Evolutionary conservation across 2,329 filamentous ascomycete genomes (phyloP), one percentile per base, ranked within the genome.

Genomic region (Sphaceloma murrayae): DNA sequence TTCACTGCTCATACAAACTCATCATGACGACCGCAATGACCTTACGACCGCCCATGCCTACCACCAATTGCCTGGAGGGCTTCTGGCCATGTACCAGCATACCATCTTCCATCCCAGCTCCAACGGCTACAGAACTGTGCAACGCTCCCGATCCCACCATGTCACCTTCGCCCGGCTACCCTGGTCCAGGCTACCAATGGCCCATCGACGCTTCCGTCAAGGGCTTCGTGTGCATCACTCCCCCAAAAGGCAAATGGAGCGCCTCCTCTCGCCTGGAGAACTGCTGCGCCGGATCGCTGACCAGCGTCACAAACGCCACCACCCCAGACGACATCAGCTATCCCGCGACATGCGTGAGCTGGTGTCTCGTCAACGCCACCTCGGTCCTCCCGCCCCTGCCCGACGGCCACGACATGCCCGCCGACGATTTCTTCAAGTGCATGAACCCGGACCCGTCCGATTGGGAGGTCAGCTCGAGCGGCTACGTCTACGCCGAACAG

Each of bases 301-400:
- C 10, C 31, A 45, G 18, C 7, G 32, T 36, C 2, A 34, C 42
- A 18, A 22, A 45, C 19, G 16, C 21, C n/a, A 45, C 31, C 5
- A 19, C 21, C 13, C 42, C 42, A 2, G 31, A 34, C 31, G 42
- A 45, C 22, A 29, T 45, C 31, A 45, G 31, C 42, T 45, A 45
- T 13, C 42, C 42, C 5, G 42, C 19, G 13, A 45, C 29, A 17
- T 45, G 42, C 31, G 42, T 45, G 8, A 34, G 29, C 11, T 45
- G 42, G 42, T 45, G 42, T 18, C 21, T 27, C 8, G 42, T 45
- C n/a, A 45, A 45, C 10, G 42, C 42, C 5, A 45, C 42, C 13
- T 29, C 24, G 9, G 36, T 16, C 17, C 22, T 40, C 11, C 36
- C n/a, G n/a, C n/a, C n/a, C n/a, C n/a, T n/a, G n/a, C n/a, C n/a